Percentiles rank a stretch among this genome's conserved stretches.
These are phyloP conservation scores for Monilinia laxa DNA, from an alignment of 2,329 filamentous ascomycete genomes.

Conservation along the genomic window DNA sequence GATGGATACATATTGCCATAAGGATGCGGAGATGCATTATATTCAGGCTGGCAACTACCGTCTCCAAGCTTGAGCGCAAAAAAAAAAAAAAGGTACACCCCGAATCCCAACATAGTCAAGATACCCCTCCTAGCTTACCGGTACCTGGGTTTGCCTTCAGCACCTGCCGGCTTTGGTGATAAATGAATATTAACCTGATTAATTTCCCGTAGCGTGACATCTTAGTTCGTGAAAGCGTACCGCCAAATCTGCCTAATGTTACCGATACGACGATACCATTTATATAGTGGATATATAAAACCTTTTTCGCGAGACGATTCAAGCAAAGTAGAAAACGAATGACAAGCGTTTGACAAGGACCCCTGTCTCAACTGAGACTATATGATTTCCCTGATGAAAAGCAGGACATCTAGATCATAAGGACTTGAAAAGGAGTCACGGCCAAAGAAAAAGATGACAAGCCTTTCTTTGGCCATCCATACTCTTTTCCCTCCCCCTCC, in stretches of 20 bases:
- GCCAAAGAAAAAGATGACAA: too few species aligned
- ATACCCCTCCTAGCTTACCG: neutral
- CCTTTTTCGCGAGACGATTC: neutral
- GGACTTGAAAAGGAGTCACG: too few species aligned
- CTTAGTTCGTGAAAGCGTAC: neutral
- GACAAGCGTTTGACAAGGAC: too few species aligned
- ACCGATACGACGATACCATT: neutral
- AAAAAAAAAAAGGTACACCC: neutral
- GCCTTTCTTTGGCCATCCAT: too few species aligned
- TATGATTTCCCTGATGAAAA: too few species aligned
- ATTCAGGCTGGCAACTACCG: conserved; percentile 4
- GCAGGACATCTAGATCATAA: too few species aligned
- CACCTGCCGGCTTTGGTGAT: neutral
- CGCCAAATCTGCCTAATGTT: neutral
- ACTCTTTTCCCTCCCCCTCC: too few species aligned
- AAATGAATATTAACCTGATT: neutral
- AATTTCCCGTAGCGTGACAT: neutral
- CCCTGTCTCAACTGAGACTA: too few species aligned
- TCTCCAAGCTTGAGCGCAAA: neutral
- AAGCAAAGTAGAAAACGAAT: too few species aligned
- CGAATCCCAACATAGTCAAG: neutral
- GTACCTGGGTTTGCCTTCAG: neutral
- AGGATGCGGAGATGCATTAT: conserved; percentile 5
- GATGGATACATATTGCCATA: neutral
- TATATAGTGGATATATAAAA: conserved; percentile 1